Evolutionary conservation across 169 alveolate genomes (phyloP).

Genomic region (Plasmodium gonderi): DNA sequence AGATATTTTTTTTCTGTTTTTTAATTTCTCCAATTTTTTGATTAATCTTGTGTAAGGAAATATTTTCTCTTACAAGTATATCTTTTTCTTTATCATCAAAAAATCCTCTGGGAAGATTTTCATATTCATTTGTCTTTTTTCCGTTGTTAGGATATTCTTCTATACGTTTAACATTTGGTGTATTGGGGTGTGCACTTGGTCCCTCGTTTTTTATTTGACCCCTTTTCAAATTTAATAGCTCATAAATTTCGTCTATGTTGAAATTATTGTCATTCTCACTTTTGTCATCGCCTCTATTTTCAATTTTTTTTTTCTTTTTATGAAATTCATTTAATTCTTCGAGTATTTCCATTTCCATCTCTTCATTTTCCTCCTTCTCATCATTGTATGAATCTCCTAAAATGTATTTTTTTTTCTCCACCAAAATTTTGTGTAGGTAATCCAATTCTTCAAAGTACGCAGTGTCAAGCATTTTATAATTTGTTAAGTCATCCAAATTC

Average conservation of each 20-base stretch:
- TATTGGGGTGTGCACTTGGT: neutral
- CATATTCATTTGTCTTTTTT: neutral
- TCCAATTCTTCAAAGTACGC: slow-evolving; percentile 65
- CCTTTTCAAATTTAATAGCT: slow-evolving; percentile 28
- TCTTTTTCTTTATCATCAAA: slow-evolving; percentile 67
- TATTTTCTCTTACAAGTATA: slow-evolving; percentile 43
- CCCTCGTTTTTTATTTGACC: neutral
- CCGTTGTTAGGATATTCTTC: neutral
- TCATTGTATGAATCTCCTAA: slow-evolving; percentile 41
- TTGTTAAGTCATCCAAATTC: slow-evolving; percentile 6
- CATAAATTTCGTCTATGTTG: slow-evolving; percentile 50
- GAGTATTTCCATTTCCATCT: slow-evolving; percentile 4
- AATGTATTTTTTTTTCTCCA: slow-evolving; percentile 48
- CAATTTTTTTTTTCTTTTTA: slow-evolving; percentile 31
- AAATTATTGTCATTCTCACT: slow-evolving; percentile 2
- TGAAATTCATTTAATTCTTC: slow-evolving; percentile 51
- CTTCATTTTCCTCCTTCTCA: slow-evolving; percentile 23
- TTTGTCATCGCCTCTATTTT: neutral
- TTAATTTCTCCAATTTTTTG: slow-evolving; percentile 48
- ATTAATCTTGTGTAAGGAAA: slow-evolving; percentile 25
- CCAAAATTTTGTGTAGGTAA: slow-evolving; percentile 25
- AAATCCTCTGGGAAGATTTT: slow-evolving; percentile 46
- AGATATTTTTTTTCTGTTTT: slow-evolving; percentile 30
- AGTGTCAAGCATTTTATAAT: slow-evolving; percentile 28
- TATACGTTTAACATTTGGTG: neutral